A percentile compares a stretch with the other conserved stretches of the same genome.
Evolutionary conservation across 2,329 filamentous ascomycete genomes (phyloP).

Genomic region (Zarea fungicola): DNA sequence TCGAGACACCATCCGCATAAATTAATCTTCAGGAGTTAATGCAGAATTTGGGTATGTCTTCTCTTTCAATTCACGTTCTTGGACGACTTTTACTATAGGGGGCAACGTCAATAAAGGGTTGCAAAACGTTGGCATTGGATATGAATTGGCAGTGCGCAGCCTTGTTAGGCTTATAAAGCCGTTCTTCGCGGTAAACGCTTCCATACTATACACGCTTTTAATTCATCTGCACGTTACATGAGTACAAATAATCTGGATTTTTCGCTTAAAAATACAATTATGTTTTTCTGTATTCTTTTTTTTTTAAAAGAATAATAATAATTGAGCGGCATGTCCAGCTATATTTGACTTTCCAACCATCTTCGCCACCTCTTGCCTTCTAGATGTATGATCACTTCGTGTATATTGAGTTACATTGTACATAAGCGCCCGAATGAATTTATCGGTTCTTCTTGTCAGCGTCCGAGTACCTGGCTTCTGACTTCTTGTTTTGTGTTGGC

Average conservation of each 20-base stretch:
- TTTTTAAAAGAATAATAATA: neutral
- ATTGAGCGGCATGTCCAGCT: constrained; percentile 5
- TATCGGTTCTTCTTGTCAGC: constrained; percentile 17
- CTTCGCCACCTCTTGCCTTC: neutral
- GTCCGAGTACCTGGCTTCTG: constrained; percentile 3
- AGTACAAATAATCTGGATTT: too few species aligned
- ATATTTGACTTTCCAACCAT: neutral
- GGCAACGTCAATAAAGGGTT: constrained; percentile 14
- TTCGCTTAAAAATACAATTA: too few species aligned
- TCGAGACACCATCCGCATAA: constrained; percentile 30
- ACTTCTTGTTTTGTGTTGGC: neutral
- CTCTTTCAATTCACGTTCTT: constrained; percentile 4
- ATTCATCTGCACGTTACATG: neutral
- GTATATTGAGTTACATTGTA: constrained; percentile 12
- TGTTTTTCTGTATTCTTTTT: too few species aligned
- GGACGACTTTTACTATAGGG: constrained; percentile 13
- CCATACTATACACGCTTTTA: constrained; percentile 14
- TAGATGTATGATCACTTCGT: constrained; percentile 14
- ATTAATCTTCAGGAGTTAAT: constrained; percentile 4
- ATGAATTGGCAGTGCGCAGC: constrained; percentile 19
- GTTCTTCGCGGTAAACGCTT: constrained; percentile 7
- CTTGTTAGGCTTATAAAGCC: constrained; percentile 19
- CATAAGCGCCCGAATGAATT: constrained; percentile 2
- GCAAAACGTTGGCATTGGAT: constrained; percentile 20
- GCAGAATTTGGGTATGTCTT: constrained; percentile 1